Percentiles rank a stretch among this genome's conserved stretches.
Evolutionary conservation across 1,284 basidiomycete species (phyloP).

Genomic region (Heliocybe sulcata): DNA sequence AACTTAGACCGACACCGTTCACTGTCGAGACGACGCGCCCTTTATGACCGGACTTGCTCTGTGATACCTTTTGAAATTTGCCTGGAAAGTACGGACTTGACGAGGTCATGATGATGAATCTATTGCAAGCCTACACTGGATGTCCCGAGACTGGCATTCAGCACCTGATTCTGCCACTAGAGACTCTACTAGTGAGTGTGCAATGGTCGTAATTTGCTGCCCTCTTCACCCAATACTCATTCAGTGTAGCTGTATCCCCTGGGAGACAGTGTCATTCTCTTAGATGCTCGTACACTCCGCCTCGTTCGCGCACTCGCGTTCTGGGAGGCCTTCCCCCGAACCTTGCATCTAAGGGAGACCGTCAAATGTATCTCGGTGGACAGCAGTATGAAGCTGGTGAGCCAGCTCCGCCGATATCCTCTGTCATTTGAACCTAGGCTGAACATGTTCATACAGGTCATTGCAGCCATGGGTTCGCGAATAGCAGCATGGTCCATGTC

Average conservation of each 20-base stretch:
- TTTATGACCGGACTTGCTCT: background rate
- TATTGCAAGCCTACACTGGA: conserved; percentile 49
- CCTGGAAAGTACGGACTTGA: background rate
- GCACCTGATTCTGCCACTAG: conserved; percentile 45
- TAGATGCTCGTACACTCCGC: conserved; percentile 54
- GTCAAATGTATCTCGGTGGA: conserved; percentile 66
- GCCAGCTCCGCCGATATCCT: conserved; percentile 18
- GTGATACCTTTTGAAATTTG: background rate
- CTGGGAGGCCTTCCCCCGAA: conserved; percentile 67
- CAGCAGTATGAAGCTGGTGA: conserved; percentile 68
- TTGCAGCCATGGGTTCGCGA: conserved; percentile 57
- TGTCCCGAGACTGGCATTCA: conserved; percentile 49
- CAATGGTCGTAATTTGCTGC: conserved; percentile 1
- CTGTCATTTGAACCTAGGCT: background rate
- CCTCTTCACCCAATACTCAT: conserved; percentile 2
- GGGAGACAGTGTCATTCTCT: conserved; percentile 58
- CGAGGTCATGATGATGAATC: conserved; percentile 44
- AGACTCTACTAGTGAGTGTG: conserved; percentile 49
- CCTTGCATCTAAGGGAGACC: conserved; percentile 31
- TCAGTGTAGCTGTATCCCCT: conserved; percentile 57
- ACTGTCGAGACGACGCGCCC: too few species aligned
- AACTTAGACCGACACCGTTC: too few species aligned
- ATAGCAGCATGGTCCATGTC: conserved; percentile 73
- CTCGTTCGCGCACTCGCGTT: conserved; percentile 65
- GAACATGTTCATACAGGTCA: conserved; percentile 38